Evolutionary conservation across 2,329 filamentous ascomycete genomes (phyloP), one percentile per base, ranked within the genome.

Genomic region (Lachnellula occidentalis): DNA sequence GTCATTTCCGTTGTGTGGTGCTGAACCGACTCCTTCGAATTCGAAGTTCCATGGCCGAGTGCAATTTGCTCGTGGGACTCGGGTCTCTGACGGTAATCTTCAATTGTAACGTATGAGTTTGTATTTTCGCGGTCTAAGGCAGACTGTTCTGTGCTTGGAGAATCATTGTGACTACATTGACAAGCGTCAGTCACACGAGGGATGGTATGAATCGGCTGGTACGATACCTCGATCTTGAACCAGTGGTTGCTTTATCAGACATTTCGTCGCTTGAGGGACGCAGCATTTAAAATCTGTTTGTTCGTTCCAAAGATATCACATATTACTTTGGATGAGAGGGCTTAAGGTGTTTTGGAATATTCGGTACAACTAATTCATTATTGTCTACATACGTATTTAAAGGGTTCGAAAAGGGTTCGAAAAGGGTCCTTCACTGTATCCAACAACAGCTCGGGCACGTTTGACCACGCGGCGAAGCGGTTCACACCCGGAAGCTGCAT

Each of bases 21-120:
- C 24, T 14, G 45, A 46, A 56, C 45, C 3, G 54, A 45, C 15
- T 39, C 34, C 4, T 42, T 12, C 14, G 45, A 34, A 14, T 46
- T 39, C 4, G 37, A 21, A 47, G 19, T 56, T n/a, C 54, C 31
- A 7, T 45, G 11, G 3, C 54, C 54, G 7, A 52, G 19, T 12
- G 46, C 49, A 24, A 42, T 22, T 14, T 14, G 17, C 27, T 56
- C 54, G n/a, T 52, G 39, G 12, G 45, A 15, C 43, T 56, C 21
- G 12, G 12, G 17, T 11, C 34, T n/a, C 22, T 31, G 43, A 17
- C 22, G 15, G 14, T 46, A 46, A 6, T 24, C 43, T 9, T 46
- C 43, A 14, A 31, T 11, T 7, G 42, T 5, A 27, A 46, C 22
- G 43, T 2, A 34, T 46, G 22, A 17, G 17, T 15, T 11, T 27